Conservation (phyloP, 2,329 filamentous ascomycete species). For the Neopestalotiopsis sp. region DNA sequence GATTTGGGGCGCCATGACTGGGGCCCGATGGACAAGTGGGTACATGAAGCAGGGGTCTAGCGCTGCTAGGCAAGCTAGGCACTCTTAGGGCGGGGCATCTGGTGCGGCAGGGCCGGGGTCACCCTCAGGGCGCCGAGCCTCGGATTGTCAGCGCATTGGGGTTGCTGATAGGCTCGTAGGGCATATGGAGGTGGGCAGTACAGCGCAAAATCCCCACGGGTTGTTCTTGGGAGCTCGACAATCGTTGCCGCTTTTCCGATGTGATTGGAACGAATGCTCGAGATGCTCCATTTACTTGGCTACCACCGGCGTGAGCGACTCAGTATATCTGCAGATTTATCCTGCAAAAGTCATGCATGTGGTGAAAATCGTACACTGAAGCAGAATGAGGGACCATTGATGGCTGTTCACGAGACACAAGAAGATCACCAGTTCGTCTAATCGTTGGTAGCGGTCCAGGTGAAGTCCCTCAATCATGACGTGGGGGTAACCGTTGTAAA, state of each 20-base stretch:
- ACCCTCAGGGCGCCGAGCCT: constrained; percentile 12
- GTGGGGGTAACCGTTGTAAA: neutral
- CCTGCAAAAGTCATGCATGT: neutral
- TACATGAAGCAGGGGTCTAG: constrained; percentile 7
- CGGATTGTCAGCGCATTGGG: constrained; percentile 1
- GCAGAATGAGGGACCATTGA: neutral
- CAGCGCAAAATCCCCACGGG: neutral
- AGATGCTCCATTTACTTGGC: neutral
- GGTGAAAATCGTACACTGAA: neutral
- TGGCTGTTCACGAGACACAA: neutral
- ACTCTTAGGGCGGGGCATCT: neutral
- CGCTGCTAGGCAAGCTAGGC: neutral
- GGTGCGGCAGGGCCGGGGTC: constrained; percentile 6
- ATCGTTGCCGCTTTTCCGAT: constrained; percentile 19
- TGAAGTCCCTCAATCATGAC: neutral
- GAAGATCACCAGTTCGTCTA: neutral
- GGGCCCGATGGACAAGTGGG: constrained; percentile 11
- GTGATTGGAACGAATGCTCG: neutral
- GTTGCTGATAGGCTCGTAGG: constrained; percentile 6
- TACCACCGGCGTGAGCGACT: neutral
- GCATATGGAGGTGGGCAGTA: neutral
- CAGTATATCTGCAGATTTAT: neutral
- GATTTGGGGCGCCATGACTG: constrained; percentile 14
- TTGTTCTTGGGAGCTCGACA: constrained; percentile 1
- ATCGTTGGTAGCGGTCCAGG: neutral